Base-by-base conservation (phyloP, 108 stramenopile species). In the Aurantiochytrium sp. region DNA sequence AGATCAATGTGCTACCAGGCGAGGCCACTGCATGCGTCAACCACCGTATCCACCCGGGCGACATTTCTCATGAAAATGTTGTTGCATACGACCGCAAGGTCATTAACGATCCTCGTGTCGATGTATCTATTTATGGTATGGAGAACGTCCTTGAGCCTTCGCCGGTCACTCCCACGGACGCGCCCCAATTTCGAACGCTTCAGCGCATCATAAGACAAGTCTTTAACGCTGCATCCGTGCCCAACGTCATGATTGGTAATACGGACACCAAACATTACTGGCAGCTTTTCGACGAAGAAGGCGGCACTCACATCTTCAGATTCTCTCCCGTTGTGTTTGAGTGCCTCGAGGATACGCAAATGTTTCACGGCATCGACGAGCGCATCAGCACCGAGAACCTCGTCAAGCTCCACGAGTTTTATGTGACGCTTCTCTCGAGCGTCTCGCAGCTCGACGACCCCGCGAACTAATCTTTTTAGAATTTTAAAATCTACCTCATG, bases 311-410 rank as follows among this genome's bases (percentile, higher is more conserved):
- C 73, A 90, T 90, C 45, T 90, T 60, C 53, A 16, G 89, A 0
- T 87, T 87, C 60, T 42, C 57, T 43, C 89, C 89, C 28, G 60
- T 90, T 3, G 59, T 87, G 16, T 71, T 90, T 19, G 43, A 90
- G 4, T 83, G 49, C 83, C 43, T 90, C n/a, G 76, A 90, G 51
- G 89, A 90, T 18, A 42, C 76, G 49, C 58, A 49, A 14, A 90
- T 90, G 89, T 90, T 90, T 53, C 89, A 90, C 59, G 89, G 89
- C 53, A 28, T 90, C 21, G 44, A 90, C 58, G 89, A 90, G 49
- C 44, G 89, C 6, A n/a, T 90, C 49, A 58, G 53, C 12, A 47
- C 76, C 21, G 44, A 87, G 19, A 47, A 44, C 35, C 64, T 90
- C 44, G 47, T 19, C 12, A 44, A 58, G 43, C 57, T 90, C 49